These are phyloP conservation scores for Saprolegnia parasitica DNA, from an alignment of 352 stramenopile species.

Conservation along the genomic window DNA sequence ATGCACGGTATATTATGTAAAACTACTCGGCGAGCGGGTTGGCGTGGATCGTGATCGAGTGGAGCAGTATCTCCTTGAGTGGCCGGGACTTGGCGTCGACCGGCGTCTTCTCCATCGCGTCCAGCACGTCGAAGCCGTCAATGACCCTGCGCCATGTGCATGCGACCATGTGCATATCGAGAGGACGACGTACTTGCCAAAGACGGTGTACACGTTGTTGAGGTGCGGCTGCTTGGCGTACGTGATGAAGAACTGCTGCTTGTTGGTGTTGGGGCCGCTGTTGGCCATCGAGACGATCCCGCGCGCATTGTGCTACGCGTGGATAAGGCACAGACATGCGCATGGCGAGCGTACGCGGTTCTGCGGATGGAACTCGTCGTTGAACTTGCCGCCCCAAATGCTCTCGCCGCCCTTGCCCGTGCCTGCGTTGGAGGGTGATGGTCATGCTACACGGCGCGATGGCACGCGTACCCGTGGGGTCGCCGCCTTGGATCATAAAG, in stretches of 20 bases:
- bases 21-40: conserved; percentile 84
- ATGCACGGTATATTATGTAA: neutral
- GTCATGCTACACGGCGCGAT: neutral
- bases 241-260: conserved; percentile 98
- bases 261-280: conserved; percentile 89
- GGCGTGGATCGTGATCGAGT: conserved; percentile 88
- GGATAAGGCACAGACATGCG: neutral
- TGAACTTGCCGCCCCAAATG: conserved; percentile 86
- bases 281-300: conserved; percentile 92
- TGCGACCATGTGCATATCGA: neutral
- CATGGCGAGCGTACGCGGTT: conserved; percentile 47
- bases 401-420: conserved; percentile 88
- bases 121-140: conserved; percentile 95
- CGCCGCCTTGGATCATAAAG: conserved; percentile 87
- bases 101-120: conserved; percentile 94
- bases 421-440: conserved; percentile 29
- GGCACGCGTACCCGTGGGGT: conserved; percentile 52
- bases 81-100: conserved; percentile 89
- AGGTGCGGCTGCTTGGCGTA: conserved; percentile 95
- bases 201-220: conserved; percentile 98
- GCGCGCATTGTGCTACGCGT: conserved; percentile 72
- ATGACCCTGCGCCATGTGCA: conserved; percentile 60
- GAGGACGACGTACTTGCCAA: conserved; percentile 85
- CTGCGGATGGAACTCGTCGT: conserved; percentile 90
- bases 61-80: conserved; percentile 84